These are phyloP conservation scores for Lachnum nothofagi DNA, from an alignment of 2,329 filamentous ascomycete species.

Conservation along the genomic window DNA sequence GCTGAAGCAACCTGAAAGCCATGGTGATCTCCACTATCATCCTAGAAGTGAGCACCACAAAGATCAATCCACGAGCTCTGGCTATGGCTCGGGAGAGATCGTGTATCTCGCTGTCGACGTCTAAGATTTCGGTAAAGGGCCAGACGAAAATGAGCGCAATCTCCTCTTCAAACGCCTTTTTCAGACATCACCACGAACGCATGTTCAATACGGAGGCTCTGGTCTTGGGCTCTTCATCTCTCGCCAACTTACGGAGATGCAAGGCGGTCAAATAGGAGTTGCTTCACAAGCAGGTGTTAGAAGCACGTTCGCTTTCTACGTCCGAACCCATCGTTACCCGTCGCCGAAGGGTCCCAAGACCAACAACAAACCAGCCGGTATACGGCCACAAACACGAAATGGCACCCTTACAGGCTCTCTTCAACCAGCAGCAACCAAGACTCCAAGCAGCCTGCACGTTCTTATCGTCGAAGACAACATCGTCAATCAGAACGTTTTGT, in stretches of 20 bases:
- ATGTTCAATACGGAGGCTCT: constrained; percentile 59
- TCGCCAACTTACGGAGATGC: constrained; percentile 56
- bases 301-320: constrained; percentile 58
- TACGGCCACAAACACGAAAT: too few species aligned
- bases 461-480: constrained; percentile 63
- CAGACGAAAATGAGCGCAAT: constrained; percentile 58
- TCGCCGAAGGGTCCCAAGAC: too few species aligned
- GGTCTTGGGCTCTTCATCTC: constrained; percentile 62
- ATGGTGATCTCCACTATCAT: constrained; percentile 4
- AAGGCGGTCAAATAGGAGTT: constrained; percentile 62
- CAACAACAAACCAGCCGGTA: too few species aligned
- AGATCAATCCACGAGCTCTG: constrained; percentile 17
- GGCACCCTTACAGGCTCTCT: too few species aligned
- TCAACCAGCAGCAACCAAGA: too few species aligned
- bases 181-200: constrained; percentile 48
- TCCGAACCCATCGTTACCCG: constrained; percentile 28
- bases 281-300: constrained; percentile 53
- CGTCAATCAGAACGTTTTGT: constrained; percentile 61
- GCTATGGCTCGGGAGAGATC: constrained; percentile 33
- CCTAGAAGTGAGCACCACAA: neutral
- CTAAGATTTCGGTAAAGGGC: constrained; percentile 60
- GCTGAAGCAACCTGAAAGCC: constrained; percentile 18
- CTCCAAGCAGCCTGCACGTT: constrained; percentile 32
- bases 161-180: constrained; percentile 63
- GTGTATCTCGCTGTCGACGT: constrained; percentile 48